Evolutionary conservation across 73 alveolate species (phyloP).

Genomic region (Tetrahymena malaccensis): DNA sequence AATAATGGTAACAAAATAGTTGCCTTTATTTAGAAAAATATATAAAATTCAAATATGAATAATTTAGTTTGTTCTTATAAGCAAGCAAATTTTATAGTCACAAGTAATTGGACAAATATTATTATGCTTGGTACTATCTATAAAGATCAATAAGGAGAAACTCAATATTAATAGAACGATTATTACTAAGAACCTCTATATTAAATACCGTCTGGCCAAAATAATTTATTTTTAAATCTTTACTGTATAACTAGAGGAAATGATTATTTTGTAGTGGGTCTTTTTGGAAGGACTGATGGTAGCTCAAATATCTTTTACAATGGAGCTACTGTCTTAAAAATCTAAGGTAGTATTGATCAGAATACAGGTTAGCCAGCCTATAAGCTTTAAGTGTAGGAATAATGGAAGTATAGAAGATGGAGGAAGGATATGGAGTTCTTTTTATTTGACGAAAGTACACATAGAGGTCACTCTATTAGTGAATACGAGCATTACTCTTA

Average conservation of each 20-base stretch:
- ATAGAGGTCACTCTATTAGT: background rate
- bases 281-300: background rate
- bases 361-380: background rate
- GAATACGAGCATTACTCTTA: background rate
- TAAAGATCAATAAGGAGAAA: background rate
- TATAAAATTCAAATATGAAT: background rate
- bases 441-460: background rate
- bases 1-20: background rate
- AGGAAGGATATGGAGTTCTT: background rate
- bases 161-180: background rate
- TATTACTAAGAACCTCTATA: background rate
- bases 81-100: background rate
- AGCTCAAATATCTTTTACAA: background rate
- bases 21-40: background rate
- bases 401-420: background rate
- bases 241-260: background rate
- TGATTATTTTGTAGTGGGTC: background rate
- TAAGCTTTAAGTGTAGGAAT: background rate
- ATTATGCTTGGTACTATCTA: background rate
- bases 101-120: background rate
- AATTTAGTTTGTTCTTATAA: background rate
- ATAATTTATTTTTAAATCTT: background rate
- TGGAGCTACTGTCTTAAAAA: background rate
- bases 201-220: background rate
- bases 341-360: background rate